These are phyloP conservation scores for Ascochyta fabae DNA, from an alignment of 2,329 filamentous ascomycete species.

Conservation along the genomic window DNA sequence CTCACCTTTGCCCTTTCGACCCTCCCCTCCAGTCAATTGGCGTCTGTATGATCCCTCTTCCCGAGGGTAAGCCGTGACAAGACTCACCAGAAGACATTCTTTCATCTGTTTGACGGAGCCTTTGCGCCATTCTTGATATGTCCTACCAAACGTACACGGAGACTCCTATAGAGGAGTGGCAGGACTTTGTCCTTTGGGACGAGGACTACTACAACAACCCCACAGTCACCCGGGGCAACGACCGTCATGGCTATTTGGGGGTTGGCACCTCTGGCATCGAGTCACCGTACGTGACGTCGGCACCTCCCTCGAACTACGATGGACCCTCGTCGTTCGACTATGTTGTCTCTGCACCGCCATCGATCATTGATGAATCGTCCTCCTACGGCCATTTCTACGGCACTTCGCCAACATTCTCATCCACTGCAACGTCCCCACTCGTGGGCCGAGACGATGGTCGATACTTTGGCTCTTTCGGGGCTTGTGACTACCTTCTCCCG, in stretches of 20 bases:
- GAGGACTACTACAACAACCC: constrained; percentile 36
- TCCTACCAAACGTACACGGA: constrained; percentile 24
- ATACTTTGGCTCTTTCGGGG: constrained; percentile 34
- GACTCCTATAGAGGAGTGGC: constrained; percentile 35
- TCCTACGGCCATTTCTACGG: constrained; percentile 31
- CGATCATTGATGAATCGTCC: constrained; percentile 33
- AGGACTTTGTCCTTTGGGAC: constrained; percentile 40
- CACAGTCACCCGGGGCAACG: neutral
- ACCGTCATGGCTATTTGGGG: neutral
- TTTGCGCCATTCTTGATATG: constrained; percentile 10
- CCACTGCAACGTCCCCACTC: constrained; percentile 37
- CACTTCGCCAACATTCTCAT: constrained; percentile 37
- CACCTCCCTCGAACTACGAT: constrained; percentile 34
- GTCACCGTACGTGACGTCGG: constrained; percentile 22
- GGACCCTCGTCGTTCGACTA: constrained; percentile 37
- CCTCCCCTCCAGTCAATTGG: neutral
- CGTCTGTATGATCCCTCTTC: constrained; percentile 13
- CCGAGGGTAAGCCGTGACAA: constrained; percentile 1
- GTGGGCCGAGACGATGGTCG: constrained; percentile 23
- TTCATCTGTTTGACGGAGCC: neutral
- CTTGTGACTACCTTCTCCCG: constrained; percentile 27
- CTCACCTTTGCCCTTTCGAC: neutral
- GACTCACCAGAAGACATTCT: neutral
- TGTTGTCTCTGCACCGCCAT: constrained; percentile 37
- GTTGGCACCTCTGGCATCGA: neutral